These are phyloP conservation scores for Carex parvula DNA, from an alignment of 176 grass and related monocot genomes.

Conservation along the genomic window DNA sequence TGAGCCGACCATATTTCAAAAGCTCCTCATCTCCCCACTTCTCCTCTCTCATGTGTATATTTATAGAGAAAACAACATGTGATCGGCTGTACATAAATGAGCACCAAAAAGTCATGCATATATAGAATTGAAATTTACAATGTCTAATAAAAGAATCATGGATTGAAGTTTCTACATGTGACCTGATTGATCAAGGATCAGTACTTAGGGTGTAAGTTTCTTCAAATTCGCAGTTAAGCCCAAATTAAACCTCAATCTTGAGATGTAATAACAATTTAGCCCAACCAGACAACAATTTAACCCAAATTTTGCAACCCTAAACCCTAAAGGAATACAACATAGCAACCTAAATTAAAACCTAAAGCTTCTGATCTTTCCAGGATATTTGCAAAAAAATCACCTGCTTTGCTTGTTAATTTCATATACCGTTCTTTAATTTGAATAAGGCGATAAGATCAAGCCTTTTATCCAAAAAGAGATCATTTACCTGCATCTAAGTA, in stretches of 20 bases:
- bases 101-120: background rate
- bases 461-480: background rate
- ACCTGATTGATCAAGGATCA: background rate
- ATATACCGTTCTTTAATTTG: background rate
- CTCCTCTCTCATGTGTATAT: slow-evolving; percentile 75
- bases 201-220: background rate
- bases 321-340: background rate
- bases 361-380: slow-evolving; percentile 10
- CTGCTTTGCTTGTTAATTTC: slow-evolving; percentile 82
- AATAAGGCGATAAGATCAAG: background rate
- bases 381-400: slow-evolving; percentile 33
- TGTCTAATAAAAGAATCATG: background rate
- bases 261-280: background rate
- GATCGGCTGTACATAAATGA: slow-evolving; percentile 64
- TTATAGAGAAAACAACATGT: slow-evolving; percentile 80
- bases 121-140: background rate
- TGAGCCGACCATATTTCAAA: slow-evolving; percentile 73
- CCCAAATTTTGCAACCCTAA: background rate
- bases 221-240: background rate
- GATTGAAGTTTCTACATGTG: background rate
- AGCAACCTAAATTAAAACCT: background rate
- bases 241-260: background rate
- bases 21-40: slow-evolving; percentile 56
- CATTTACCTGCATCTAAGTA: slow-evolving; percentile 84
- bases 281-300: background rate